A percentile compares a stretch with the other conserved stretches of the same genome.
Conservation (phyloP, 257 asterid species). For the Jasminum sambac region DNA sequence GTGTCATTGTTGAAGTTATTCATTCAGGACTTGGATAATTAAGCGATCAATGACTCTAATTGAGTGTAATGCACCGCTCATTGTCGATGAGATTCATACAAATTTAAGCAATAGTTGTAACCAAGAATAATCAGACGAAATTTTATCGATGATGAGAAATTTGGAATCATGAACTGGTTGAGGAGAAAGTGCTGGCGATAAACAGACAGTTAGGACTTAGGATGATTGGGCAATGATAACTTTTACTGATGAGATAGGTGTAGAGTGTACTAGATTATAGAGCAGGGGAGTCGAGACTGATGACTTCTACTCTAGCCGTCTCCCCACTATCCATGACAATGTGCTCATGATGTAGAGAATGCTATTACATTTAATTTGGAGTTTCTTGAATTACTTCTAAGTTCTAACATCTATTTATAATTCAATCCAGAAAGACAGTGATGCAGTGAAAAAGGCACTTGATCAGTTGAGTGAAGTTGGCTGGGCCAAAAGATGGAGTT, state of each 20-base stretch:
- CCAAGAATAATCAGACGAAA: neutral
- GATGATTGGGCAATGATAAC: neutral
- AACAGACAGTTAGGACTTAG: neutral
- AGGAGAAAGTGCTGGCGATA: neutral
- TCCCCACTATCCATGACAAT: neutral
- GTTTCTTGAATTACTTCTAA: neutral
- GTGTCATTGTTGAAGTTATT: too few species aligned
- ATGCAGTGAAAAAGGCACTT: conserved; percentile 78
- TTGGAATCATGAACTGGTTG: neutral
- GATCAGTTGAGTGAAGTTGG: conserved; percentile 76
- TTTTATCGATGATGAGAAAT: neutral
- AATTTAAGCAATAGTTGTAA: neutral
- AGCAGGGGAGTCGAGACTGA: neutral
- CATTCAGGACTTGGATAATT: too few species aligned
- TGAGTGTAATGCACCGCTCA: too few species aligned
- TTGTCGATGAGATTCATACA: neutral
- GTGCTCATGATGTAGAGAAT: neutral
- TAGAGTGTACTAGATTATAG: conserved; percentile 3
- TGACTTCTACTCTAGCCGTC: neutral
- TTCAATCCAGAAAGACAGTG: conserved; percentile 69
- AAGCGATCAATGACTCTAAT: too few species aligned
- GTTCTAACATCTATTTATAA: neutral
- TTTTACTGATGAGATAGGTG: neutral
- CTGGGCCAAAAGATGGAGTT: conserved; percentile 85
- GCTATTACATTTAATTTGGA: neutral